phyloP scores from a whole-genome alignment of 1,139 yeast species.

The Yamadazyma pseudoaaseri region DNA sequence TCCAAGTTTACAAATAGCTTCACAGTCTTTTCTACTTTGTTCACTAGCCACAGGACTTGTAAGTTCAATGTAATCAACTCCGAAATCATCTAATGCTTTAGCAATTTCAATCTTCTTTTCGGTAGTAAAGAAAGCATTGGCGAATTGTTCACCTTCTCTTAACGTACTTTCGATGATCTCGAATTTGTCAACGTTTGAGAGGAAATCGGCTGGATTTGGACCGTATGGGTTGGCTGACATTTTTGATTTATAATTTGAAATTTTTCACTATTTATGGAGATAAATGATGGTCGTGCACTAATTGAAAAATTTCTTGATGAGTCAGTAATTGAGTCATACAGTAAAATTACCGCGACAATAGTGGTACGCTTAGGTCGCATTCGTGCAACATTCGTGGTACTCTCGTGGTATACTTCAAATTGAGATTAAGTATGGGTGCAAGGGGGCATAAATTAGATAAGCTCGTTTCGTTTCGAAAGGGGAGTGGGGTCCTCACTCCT shows the following conservation, averaged over 20 bases:
- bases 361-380: neutral
- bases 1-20: constrained; percentile 57
- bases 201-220: constrained; percentile 57
- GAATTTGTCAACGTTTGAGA: constrained; percentile 53
- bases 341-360: neutral
- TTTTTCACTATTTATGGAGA: neutral
- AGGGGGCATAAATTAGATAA: neutral
- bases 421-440: constrained; percentile 1
- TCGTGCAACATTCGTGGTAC: neutral
- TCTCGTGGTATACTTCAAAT: neutral
- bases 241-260: neutral
- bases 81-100: constrained; percentile 57
- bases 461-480: too few relatives aligned
- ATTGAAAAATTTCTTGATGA: neutral
- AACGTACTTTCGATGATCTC: constrained; percentile 55
- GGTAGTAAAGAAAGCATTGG: constrained; percentile 55
- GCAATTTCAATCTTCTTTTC: constrained; percentile 57
- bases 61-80: constrained; percentile 58
- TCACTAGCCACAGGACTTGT: constrained; percentile 61
- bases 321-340: neutral
- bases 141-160: constrained; percentile 63
- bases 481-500: too few relatives aligned
- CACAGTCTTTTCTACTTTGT: constrained; percentile 55
- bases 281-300: neutral
- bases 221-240: constrained; percentile 48